A percentile compares a stretch with the other conserved stretches of the same genome.
Conservation (phyloP, 2,329 filamentous ascomycete species). For the Diaporthe sp. region DNA sequence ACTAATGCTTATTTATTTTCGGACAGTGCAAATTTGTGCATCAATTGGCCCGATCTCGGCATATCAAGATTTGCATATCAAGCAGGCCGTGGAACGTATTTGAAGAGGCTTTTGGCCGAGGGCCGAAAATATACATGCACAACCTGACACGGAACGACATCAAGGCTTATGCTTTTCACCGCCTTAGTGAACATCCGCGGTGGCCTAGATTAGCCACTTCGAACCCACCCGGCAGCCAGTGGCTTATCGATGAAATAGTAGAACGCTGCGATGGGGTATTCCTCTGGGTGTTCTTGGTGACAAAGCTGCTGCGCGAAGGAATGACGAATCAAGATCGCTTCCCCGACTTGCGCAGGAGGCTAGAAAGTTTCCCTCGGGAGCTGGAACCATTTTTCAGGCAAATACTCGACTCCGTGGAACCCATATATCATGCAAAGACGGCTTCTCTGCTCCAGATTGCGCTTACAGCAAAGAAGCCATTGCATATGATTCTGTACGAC, state of each 20-base stretch:
- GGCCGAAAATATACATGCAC: not conserved
- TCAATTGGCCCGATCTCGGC: not conserved
- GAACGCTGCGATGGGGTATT: not conserved
- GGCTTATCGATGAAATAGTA: not conserved
- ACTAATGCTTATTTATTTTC: not conserved
- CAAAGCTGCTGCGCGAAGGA: not conserved
- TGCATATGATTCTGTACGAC: not conserved
- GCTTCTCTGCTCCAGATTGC: not conserved
- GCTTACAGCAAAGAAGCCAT: not conserved
- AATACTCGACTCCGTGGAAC: not conserved
- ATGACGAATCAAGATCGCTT: not conserved
- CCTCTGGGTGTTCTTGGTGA: conserved; percentile 14
- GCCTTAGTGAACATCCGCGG: not conserved
- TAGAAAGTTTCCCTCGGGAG: not conserved
- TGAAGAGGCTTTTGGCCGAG: not conserved
- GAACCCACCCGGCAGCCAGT: not conserved
- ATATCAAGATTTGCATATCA: conserved; percentile 12
- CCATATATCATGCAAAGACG: not conserved
- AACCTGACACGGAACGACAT: conserved; percentile 2
- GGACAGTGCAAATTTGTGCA: not conserved
- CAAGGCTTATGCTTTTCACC: not conserved
- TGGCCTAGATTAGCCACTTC: not conserved
- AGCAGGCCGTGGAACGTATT: conserved; percentile 14
- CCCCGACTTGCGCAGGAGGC: not conserved
- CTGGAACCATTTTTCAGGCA: not conserved